Evolutionary conservation across 2,329 filamentous ascomycete species (phyloP).

Genomic region (Endoconidiophora laricicola): DNA sequence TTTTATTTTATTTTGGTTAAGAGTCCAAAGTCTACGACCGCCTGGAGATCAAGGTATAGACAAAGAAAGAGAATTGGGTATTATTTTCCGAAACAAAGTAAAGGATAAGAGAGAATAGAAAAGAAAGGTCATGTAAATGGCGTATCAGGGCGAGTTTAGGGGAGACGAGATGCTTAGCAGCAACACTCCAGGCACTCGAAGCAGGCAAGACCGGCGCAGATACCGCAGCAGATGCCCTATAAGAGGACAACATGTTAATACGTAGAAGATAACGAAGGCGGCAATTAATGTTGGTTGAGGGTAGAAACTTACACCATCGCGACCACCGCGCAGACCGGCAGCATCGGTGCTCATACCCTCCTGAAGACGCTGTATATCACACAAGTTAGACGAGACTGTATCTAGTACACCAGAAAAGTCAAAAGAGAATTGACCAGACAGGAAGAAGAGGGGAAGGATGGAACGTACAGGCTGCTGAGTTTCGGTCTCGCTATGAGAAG

Average conservation of each 20-base stretch:
- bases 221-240: conserved; percentile 25
- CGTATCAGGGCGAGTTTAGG: neutral
- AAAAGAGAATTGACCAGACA: too few relatives aligned
- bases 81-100: neutral
- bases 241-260: neutral
- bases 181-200: conserved; percentile 22
- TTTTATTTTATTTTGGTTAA: too few relatives aligned
- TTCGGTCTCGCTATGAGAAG: neutral
- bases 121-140: neutral
- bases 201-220: conserved; percentile 25
- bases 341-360: conserved; percentile 3
- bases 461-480: conserved; percentile 9
- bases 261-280: neutral
- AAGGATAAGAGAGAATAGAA: neutral
- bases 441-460: too few relatives aligned
- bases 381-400: too few relatives aligned
- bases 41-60: too few relatives aligned
- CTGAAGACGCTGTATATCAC: neutral
- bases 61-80: too few relatives aligned
- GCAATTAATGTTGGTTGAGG: neutral
- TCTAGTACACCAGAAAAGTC: neutral
- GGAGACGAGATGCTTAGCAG: conserved; percentile 15
- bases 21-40: too few relatives aligned
- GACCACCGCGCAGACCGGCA: conserved; percentile 5
- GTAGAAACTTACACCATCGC: conserved; percentile 5